Percentiles rank a stretch among this genome's conserved stretches.
These are phyloP conservation scores for Debaryomyces coudertii DNA, from an alignment of 1,139 yeast species.

Conservation along the genomic window DNA sequence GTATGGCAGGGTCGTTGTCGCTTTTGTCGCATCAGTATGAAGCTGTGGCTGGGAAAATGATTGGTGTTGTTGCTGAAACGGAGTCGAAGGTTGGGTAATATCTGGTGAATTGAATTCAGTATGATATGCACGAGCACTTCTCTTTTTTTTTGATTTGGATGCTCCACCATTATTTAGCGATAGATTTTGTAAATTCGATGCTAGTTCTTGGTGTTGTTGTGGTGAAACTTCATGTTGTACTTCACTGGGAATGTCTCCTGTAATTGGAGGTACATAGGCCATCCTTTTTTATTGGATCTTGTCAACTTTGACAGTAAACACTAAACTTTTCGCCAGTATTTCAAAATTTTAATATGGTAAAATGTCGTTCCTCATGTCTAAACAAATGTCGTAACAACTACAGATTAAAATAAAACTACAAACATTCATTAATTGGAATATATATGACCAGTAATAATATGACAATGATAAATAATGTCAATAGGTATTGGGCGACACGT, in stretches of 20 bases:
- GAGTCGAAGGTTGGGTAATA: slow-evolving; percentile 8
- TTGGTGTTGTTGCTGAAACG: slow-evolving; percentile 11
- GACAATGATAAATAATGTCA: slow-evolving; percentile 1
- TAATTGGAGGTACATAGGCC: slow-evolving; percentile 6
- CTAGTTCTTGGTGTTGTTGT: slow-evolving; percentile 1
- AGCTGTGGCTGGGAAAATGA: slow-evolving; percentile 8
- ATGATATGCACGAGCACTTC: slow-evolving; percentile 52
- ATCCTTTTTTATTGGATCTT: neutral
- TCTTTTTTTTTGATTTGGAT: slow-evolving; percentile 35
- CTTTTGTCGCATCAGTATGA: slow-evolving; percentile 14
- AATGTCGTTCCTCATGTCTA: neutral
- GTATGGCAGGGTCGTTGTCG: slow-evolving; percentile 12
- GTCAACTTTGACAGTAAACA: neutral
- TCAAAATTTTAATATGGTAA: neutral
- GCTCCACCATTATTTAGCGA: slow-evolving; percentile 7
- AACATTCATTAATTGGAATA: neutral
- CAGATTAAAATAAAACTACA: neutral
- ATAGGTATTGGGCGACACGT: neutral
- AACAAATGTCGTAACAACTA: neutral
- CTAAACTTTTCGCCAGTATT: neutral
- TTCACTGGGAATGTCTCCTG: too few species aligned
- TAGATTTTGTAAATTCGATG: slow-evolving; percentile 11
- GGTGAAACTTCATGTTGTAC: too few species aligned
- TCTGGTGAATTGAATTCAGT: slow-evolving; percentile 25
- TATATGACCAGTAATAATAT: too few species aligned